These are phyloP conservation scores for Kwoniella europaea DNA, from an alignment of 768 basidiomycete species.

Conservation along the genomic window DNA sequence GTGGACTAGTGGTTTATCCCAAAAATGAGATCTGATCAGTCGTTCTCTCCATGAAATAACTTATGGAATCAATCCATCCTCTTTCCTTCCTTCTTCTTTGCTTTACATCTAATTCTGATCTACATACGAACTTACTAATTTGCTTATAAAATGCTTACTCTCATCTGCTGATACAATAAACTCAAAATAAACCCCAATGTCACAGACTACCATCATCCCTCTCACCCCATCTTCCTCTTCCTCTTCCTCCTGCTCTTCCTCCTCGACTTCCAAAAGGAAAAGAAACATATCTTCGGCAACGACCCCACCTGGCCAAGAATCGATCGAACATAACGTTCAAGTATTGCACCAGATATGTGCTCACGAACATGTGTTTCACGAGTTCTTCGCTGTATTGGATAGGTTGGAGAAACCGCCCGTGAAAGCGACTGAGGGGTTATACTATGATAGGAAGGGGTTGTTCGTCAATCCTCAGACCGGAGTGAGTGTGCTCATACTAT, in stretches of 20 bases:
- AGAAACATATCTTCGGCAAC: not conserved
- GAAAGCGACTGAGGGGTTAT: not conserved
- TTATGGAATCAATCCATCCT: not conserved
- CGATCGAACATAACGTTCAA: not conserved
- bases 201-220: not conserved
- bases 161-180: not conserved
- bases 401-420: conserved; percentile 4
- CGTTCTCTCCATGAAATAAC: not conserved
- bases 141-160: not conserved
- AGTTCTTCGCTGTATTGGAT: conserved; percentile 12
- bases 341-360: conserved; percentile 23
- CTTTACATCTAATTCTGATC: not conserved
- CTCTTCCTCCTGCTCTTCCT: not conserved
- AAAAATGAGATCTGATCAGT: too few species aligned
- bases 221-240: not conserved
- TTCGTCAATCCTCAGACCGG: conserved; percentile 16
- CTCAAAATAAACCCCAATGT: not conserved
- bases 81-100: not conserved
- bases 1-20: too few species aligned
- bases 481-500: not conserved
- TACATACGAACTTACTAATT: not conserved
- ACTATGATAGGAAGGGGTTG: conserved; percentile 12
- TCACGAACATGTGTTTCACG: conserved; percentile 17
- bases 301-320: not conserved
- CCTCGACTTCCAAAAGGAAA: not conserved